Evolutionary conservation across 257 asterid genomes (phyloP), one percentile per base, ranked within the genome.

Genomic region (Nyctanthes arbortristis): DNA sequence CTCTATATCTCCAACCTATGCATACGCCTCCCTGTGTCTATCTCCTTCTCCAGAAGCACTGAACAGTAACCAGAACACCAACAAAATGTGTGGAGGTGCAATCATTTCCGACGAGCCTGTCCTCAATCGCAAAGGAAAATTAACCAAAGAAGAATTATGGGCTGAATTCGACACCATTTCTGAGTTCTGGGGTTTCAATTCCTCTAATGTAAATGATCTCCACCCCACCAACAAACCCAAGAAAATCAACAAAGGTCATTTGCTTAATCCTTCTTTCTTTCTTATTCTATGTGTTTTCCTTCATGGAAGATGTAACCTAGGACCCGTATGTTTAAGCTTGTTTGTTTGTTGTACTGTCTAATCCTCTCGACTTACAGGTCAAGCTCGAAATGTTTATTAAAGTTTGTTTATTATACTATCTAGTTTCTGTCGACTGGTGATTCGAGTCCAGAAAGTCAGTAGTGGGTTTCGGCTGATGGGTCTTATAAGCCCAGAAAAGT

Each of bases 11-110:
- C 78, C 60, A 34, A 32, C 58, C 33, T 40, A 58, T 40, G 36
- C 76, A 16, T 14, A 66, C 35, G 0, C 68, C 63, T 63, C 47
- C 61, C 66, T 57, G 33, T 72, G n/a, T 73, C 73, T 66, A 68
- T 72, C 61, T 54, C 66, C 25, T 47, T 13, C 58, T 24, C 47
- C 18, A 55, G 49, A 36, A 35, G 12, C 10, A n/a, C n/a, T n/a
- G n/a, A n/a, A n/a, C n/a, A n/a, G n/a, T n/a, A n/a, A n/a, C n/a
- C n/a, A n/a, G 47, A 36, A 45, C 12, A 57, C 7, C 30, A 10
- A 56, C 14, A 63, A 81, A 67, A 91, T 91, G 97, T 89, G 97
- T 74, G 97, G 97, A 31, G 97, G 97, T 61, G 87, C 95, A 40
- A 80, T 85, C 20, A 91, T 91, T 67, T 83, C 95, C 49, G 96